These are phyloP conservation scores for Astrothelium macrocarpum DNA, from an alignment of 495 filamentous ascomycete species.

Conservation along the genomic window DNA sequence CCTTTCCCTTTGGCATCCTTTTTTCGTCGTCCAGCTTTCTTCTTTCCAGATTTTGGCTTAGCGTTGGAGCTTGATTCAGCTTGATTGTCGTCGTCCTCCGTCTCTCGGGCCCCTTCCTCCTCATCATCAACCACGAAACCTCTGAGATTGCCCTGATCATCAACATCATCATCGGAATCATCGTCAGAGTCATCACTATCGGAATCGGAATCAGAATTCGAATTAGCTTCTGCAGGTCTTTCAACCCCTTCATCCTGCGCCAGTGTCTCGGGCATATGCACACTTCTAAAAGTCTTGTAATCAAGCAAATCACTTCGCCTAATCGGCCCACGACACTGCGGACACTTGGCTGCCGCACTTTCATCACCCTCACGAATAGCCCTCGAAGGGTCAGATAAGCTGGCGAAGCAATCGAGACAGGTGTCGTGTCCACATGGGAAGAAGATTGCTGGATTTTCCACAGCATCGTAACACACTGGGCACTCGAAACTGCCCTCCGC, in stretches of 20 bases:
- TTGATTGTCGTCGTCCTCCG: constrained; percentile 31
- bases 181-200: constrained; percentile 23
- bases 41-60: neutral
- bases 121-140: constrained; percentile 37
- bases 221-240: constrained; percentile 19
- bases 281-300: constrained; percentile 62
- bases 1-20: constrained; percentile 22
- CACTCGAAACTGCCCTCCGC: constrained; percentile 49
- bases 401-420: constrained; percentile 70
- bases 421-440: constrained; percentile 78
- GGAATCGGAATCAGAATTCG: constrained; percentile 21
- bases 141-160: constrained; percentile 21
- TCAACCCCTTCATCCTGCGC: constrained; percentile 25
- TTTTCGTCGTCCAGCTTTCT: constrained; percentile 20
- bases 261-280: constrained; percentile 47
- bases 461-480: constrained; percentile 71
- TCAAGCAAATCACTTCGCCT: constrained; percentile 62
- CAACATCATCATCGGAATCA: constrained; percentile 23
- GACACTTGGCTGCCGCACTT: constrained; percentile 52
- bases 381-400: constrained; percentile 52
- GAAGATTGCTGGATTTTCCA: constrained; percentile 67
- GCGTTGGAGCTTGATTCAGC: constrained; percentile 13
- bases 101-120: constrained; percentile 39
- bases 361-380: constrained; percentile 50
- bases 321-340: constrained; percentile 59